Conservation (phyloP, 2,329 filamentous ascomycete genomes). For the Xylariaceae sp. region DNA sequence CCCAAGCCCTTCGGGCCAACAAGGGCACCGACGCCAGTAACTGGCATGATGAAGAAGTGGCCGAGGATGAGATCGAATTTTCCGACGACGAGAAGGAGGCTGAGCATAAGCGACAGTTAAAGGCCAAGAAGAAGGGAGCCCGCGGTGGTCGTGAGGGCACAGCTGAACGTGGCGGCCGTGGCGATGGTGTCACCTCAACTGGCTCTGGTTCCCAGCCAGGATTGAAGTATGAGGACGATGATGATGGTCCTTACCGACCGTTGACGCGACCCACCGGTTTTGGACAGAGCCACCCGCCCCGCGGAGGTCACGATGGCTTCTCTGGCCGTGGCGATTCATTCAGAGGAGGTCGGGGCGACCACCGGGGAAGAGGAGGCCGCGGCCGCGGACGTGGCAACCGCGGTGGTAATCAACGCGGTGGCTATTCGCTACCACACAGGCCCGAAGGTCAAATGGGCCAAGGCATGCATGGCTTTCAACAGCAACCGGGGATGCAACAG, state of each 20-base stretch:
- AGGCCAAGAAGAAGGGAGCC: slow-evolving; percentile 55
- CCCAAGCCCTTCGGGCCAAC: slow-evolving; percentile 67
- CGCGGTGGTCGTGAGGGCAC: slow-evolving; percentile 36
- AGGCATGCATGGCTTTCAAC: slow-evolving; percentile 32
- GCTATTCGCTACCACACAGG: slow-evolving; percentile 39
- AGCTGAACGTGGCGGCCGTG: slow-evolving; percentile 34
- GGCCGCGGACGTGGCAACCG: slow-evolving; percentile 36
- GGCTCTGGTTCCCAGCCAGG: slow-evolving; percentile 36
- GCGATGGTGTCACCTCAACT: slow-evolving; percentile 34
- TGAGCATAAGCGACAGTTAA: slow-evolving; percentile 66
- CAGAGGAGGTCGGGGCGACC: slow-evolving; percentile 41
- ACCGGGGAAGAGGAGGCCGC: slow-evolving; percentile 42
- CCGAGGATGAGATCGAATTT: slow-evolving; percentile 84
- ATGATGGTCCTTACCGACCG: slow-evolving; percentile 66
- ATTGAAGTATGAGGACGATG: slow-evolving; percentile 67
- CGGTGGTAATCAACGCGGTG: slow-evolving; percentile 38
- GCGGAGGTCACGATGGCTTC: slow-evolving; percentile 33
- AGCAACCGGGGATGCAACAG: slow-evolving; percentile 32
- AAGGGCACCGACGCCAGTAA: slow-evolving; percentile 96
- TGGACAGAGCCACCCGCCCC: slow-evolving; percentile 42
- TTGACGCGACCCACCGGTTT: slow-evolving; percentile 63
- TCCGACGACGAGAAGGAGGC: slow-evolving; percentile 95
- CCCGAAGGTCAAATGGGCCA: slow-evolving; percentile 22
- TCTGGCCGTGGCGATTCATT: slow-evolving; percentile 27
- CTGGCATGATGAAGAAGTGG: slow-evolving; percentile 86